phyloP scores from a whole-genome alignment of 371 early-diverging fungal species.

The Sporodiniella umbellata region DNA sequence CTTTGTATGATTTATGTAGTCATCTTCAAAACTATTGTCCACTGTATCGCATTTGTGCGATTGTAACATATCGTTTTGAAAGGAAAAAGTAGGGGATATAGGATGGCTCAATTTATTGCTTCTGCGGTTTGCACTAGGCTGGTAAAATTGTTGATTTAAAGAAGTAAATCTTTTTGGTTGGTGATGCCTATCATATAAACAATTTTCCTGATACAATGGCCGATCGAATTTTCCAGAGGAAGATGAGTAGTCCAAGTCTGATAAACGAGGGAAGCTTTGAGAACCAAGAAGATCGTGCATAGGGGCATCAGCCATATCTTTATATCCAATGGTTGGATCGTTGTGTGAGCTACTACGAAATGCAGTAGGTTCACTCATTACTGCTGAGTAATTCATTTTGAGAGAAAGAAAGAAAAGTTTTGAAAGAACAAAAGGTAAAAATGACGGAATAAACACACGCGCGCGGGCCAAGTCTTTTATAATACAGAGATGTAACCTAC shows the following conservation, averaged over 20 bases:
- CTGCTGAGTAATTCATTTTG: conserved; percentile 3
- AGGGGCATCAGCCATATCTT: conserved; percentile 9
- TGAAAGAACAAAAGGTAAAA: conserved; percentile 2
- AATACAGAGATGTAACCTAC: conserved; percentile 14
- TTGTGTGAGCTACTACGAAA: conserved; percentile 11
- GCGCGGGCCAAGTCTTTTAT: conserved; percentile 16
- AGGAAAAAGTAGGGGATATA: background rate
- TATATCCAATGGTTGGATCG: conserved; percentile 15
- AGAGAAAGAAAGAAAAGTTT: background rate
- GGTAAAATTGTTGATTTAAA: background rate
- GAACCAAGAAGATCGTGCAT: conserved; percentile 8
- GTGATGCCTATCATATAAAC: background rate
- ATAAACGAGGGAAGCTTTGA: conserved; percentile 15
- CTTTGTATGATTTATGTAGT: conserved; percentile 18
- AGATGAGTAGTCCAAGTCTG: conserved; percentile 16
- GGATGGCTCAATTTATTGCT: background rate
- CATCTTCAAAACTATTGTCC: conserved; percentile 9
- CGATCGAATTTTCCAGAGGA: conserved; percentile 10
- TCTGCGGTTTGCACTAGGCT: too few species aligned
- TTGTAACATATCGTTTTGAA: background rate
- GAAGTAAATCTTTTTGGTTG: background rate
- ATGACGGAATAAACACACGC: conserved; percentile 5
- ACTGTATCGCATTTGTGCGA: background rate
- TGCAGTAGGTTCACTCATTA: background rate
- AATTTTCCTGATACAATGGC: background rate